phyloP scores from a whole-genome alignment of 768 basidiomycete genomes.

The Roridomyces roridus region DNA sequence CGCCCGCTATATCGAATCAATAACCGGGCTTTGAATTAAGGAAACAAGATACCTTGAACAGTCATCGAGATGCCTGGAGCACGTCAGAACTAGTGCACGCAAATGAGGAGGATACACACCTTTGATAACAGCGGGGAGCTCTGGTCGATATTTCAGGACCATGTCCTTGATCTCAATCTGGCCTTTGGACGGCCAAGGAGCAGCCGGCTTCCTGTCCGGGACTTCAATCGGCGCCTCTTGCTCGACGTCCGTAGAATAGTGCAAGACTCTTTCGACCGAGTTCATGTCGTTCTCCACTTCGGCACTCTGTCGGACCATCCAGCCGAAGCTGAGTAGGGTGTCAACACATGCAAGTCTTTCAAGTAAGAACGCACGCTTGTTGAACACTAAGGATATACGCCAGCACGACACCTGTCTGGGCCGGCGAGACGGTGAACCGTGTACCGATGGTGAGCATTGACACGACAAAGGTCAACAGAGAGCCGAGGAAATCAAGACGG shows the following conservation, averaged over 20 bases:
- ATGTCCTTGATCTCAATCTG: slow-evolving; percentile 77
- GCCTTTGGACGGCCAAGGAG: slow-evolving; percentile 79
- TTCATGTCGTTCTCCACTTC: slow-evolving; percentile 97
- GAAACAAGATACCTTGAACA: slow-evolving; percentile 42
- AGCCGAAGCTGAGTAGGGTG: slow-evolving; percentile 59
- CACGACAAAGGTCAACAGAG: slow-evolving; percentile 74
- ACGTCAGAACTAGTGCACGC: neutral
- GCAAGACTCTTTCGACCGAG: slow-evolving; percentile 82
- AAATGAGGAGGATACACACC: slow-evolving; percentile 35
- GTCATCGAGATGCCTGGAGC: slow-evolving; percentile 59
- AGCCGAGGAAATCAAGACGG: slow-evolving; percentile 86
- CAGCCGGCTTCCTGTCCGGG: slow-evolving; percentile 60
- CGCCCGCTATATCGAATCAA: slow-evolving; percentile 48
- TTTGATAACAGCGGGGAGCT: slow-evolving; percentile 88
- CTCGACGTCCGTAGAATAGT: slow-evolving; percentile 82
- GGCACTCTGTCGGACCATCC: slow-evolving; percentile 77
- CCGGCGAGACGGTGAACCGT: slow-evolving; percentile 76
- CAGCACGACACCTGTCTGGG: slow-evolving; percentile 77
- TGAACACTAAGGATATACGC: slow-evolving; percentile 84
- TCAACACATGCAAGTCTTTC: slow-evolving; percentile 4
- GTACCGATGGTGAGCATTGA: slow-evolving; percentile 79
- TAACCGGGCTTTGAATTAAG: too few species aligned
- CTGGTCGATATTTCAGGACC: slow-evolving; percentile 83
- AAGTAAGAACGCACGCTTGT: slow-evolving; percentile 52
- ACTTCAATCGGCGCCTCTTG: slow-evolving; percentile 80